Conservation (phyloP, 192 early-diverging fungal species). For the Borealophlyctis nickersoniae region DNA sequence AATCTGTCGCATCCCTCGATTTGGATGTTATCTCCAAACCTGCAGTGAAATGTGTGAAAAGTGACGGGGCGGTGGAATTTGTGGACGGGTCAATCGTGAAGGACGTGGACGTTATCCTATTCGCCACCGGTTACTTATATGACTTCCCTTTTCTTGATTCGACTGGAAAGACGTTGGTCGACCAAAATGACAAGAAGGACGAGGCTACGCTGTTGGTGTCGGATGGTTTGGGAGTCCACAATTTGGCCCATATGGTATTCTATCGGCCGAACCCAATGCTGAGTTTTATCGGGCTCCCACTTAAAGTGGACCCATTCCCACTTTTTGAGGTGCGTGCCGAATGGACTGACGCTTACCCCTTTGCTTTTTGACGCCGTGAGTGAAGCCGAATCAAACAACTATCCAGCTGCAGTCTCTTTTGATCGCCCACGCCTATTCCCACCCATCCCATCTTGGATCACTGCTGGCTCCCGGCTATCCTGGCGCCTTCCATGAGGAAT, state of each 20-base stretch:
- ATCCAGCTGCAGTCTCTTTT: neutral
- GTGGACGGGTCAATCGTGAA: slow-evolving; percentile 4
- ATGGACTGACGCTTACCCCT: neutral
- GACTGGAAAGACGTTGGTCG: neutral
- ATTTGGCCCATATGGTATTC: neutral
- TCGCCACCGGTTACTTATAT: slow-evolving; percentile 66
- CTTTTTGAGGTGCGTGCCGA: slow-evolving; percentile 40
- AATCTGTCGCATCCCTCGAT: neutral
- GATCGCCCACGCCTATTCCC: neutral
- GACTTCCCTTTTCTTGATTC: slow-evolving; percentile 54
- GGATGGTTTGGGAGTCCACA: neutral
- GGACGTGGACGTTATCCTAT: slow-evolving; percentile 49
- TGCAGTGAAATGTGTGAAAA: too few relatives aligned
- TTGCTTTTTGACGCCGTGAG: too few relatives aligned
- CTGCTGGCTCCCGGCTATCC: neutral
- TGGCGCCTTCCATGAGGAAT: neutral
- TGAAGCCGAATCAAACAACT: neutral
- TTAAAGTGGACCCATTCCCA: slow-evolving; percentile 56
- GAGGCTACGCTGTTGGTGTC: slow-evolving; percentile 23
- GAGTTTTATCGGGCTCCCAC: slow-evolving; percentile 57
- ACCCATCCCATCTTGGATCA: neutral
- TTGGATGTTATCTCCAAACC: neutral
- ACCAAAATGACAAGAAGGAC: slow-evolving; percentile 22
- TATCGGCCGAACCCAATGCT: slow-evolving; percentile 17
- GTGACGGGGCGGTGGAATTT: slow-evolving; percentile 12